These are phyloP conservation scores for Apocynum venetum DNA, from an alignment of 257 asterid genomes.

Conservation along the genomic window DNA sequence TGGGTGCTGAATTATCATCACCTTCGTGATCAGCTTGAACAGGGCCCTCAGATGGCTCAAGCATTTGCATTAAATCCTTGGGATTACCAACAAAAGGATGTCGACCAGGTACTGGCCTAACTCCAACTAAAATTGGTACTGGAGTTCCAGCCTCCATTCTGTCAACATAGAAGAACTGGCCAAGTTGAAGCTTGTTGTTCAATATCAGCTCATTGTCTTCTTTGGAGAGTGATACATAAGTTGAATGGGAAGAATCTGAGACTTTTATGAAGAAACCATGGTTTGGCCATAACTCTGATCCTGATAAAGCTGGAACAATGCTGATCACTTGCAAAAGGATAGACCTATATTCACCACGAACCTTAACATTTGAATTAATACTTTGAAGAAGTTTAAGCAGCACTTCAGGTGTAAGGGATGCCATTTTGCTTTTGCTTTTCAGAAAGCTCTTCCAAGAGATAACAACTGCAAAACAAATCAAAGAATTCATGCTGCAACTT, in stretches of 20 bases:
- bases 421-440: conserved; percentile 37
- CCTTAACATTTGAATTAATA: conserved; percentile 55
- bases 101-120: conserved; percentile 72
- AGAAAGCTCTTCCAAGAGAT: background rate
- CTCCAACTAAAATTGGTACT: conserved; percentile 62
- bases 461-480: background rate
- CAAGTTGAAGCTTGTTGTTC: conserved; percentile 71
- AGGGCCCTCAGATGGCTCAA: conserved; percentile 44
- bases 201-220: conserved; percentile 68
- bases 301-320: conserved; percentile 78
- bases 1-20: conserved; percentile 8
- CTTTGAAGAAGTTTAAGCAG: conserved; percentile 71
- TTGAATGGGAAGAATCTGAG: conserved; percentile 84
- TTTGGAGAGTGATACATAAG: conserved; percentile 60
- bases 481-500: conserved; percentile 1
- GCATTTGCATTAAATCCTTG: conserved; percentile 74
- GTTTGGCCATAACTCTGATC: conserved; percentile 73
- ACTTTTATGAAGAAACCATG: conserved; percentile 89
- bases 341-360: conserved; percentile 70
- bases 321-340: conserved; percentile 69
- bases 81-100: conserved; percentile 81
- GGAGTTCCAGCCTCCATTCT: conserved; percentile 68
- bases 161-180: conserved; percentile 78
- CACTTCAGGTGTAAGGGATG: conserved; percentile 76
- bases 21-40: conserved; percentile 26